Evolutionary conservation across 2,329 filamentous ascomycete species (phyloP), one percentile per base, ranked within the genome.

Genomic region (Colletotrichum limetticola): DNA sequence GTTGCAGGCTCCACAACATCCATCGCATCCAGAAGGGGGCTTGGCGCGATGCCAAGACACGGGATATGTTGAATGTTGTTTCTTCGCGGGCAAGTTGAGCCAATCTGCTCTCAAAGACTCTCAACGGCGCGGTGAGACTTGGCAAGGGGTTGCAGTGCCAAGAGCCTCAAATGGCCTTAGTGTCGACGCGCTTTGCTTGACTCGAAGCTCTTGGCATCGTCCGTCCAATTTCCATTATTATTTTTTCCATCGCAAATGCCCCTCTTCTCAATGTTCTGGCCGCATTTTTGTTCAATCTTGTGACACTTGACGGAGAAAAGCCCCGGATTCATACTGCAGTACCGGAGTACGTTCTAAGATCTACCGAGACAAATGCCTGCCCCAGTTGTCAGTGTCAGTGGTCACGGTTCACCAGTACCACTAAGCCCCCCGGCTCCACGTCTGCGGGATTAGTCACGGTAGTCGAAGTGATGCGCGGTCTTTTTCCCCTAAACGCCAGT

Each of bases 171-270:
- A 52, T 24, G 62, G 37, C 24, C 19, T 37, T 53, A 8, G n/a
- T 35, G 32, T 56, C n/a, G 35, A 55, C 42, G 28, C 35, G 59
- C 60, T 55, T 65, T 55, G 59, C 66, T 69, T 60, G 71, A 62
- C 66, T 71, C 49, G 37, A 53, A 60, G 46, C 26, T 61, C 66
- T 73, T 73, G 71, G 66, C 71, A 57, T 66, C 28, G 71, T 73
- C 66, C 71, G 61, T 73, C 60, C 66, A 73, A 73, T 73, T 71
- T 72, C 56, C 52, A 28, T 7, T 37, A 14, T 57, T 14, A 14
- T 24, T n/a, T 14, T 24, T 42, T 24, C 53, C 55, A 26, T 52
- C 26, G 59, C 46, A 28, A 61, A 65, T 49, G 6, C 49, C 8
- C 32, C 62, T 35, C 19, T 12, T 28, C 16, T 57, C 4, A 42